phyloP scores from a whole-genome alignment of 441 rosid species.

The Erodium texanum region DNA sequence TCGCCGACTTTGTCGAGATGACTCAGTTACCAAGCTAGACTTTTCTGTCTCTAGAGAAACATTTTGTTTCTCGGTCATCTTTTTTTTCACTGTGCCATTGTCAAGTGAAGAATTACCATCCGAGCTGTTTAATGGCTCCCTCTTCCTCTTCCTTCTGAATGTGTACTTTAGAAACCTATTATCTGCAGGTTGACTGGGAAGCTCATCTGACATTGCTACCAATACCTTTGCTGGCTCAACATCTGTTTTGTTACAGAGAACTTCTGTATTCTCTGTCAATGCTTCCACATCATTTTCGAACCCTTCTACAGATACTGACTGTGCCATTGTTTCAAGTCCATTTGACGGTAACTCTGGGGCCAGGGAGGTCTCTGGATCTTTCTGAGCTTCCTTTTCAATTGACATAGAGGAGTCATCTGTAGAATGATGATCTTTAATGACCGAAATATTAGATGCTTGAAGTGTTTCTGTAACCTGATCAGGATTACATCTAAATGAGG shows the following conservation, averaged over 20 bases:
- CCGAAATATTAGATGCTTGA: constrained; percentile 21
- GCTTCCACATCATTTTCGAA: constrained; percentile 13
- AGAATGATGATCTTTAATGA: constrained; percentile 17
- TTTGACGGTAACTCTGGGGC: constrained; percentile 18
- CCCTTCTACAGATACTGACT: constrained; percentile 19
- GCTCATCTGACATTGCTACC: constrained; percentile 19
- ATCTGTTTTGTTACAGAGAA: constrained; percentile 25
- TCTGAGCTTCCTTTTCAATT: constrained; percentile 15
- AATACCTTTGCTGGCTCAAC: constrained; percentile 16
- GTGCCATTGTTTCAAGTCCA: constrained; percentile 16
- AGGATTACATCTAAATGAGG: constrained; percentile 15
- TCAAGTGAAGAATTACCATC: constrained; percentile 38
- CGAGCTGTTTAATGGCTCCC: constrained; percentile 42
- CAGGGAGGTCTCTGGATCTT: constrained; percentile 19
- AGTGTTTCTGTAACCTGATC: constrained; percentile 23
- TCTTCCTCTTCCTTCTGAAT: constrained; percentile 72
- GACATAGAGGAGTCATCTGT: constrained; percentile 18
- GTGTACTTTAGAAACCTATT: constrained; percentile 65
- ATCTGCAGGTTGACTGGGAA: constrained; percentile 28
- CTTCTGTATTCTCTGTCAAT: constrained; percentile 20
- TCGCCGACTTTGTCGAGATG: constrained; percentile 41
- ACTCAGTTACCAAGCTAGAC: constrained; percentile 35
- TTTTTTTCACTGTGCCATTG: constrained; percentile 23
- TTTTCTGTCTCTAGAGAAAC: constrained; percentile 32
- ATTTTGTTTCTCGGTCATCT: constrained; percentile 35